Evolutionary conservation across 805 yeast species (phyloP).

Genomic region (Starmerella riodocensis): DNA sequence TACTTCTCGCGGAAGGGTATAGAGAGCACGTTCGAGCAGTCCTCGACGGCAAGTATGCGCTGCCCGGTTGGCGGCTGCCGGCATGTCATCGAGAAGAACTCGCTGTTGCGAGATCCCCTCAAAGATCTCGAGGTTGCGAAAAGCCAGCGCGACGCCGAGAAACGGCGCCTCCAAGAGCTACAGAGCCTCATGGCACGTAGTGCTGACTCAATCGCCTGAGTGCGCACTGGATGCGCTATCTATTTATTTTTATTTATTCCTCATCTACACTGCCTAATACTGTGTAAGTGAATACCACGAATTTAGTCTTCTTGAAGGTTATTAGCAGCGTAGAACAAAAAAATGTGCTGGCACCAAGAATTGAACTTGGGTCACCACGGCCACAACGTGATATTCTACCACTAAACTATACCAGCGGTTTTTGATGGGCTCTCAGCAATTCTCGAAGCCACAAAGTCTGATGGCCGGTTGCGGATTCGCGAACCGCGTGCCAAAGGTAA

Average conservation of each 20-base stretch:
- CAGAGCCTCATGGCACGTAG: background rate
- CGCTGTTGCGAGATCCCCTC: constrained; percentile 10
- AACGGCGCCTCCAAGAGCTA: background rate
- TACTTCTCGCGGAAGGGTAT: constrained; percentile 9
- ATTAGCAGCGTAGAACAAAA: too few relatives aligned
- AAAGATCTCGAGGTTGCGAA: constrained; percentile 10
- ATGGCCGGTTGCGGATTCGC: too few relatives aligned
- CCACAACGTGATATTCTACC: constrained; percentile 22
- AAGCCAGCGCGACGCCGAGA: constrained; percentile 4
- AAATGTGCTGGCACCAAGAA: constrained; percentile 21
- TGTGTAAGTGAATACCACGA: too few relatives aligned
- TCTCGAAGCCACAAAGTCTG: too few relatives aligned
- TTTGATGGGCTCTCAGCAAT: background rate
- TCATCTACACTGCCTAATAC: background rate
- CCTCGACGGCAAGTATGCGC: background rate
- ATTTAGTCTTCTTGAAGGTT: too few relatives aligned
- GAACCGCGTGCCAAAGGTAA: too few relatives aligned
- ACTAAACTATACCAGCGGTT: constrained; percentile 19
- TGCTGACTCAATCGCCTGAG: background rate
- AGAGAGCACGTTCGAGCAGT: background rate
- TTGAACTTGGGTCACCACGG: constrained; percentile 22
- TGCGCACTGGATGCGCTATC: background rate
- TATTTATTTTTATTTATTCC: constrained; percentile 1
- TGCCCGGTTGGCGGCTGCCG: constrained; percentile 17
- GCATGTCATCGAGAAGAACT: background rate